Conservation (phyloP, 2,329 filamentous ascomycete genomes). For the Thielaviopsis musarum region DNA sequence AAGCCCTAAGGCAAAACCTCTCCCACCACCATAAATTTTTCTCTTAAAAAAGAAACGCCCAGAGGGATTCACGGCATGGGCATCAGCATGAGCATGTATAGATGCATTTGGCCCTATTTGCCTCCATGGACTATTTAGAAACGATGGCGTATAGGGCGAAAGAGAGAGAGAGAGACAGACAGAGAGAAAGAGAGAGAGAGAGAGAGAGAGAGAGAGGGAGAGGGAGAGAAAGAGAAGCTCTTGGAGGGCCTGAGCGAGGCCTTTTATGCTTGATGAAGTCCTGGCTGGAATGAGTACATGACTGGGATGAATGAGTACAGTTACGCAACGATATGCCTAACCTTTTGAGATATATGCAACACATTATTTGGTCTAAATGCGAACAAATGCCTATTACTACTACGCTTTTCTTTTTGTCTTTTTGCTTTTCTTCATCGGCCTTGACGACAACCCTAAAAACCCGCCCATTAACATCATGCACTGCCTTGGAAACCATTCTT, state of each 20-base stretch:
- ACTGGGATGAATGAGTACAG: background rate
- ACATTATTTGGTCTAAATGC: background rate
- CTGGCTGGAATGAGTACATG: background rate
- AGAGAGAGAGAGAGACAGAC: background rate
- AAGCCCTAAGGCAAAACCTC: constrained; percentile 43
- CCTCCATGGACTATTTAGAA: too few species aligned
- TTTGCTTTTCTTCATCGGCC: too few species aligned
- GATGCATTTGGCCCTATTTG: background rate
- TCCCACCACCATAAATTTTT: background rate
- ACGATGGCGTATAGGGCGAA: too few species aligned
- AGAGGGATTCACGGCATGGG: background rate
- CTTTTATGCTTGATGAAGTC: background rate
- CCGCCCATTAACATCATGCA: background rate
- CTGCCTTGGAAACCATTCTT: background rate
- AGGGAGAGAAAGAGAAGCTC: background rate
- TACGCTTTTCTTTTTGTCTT: background rate
- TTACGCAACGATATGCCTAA: background rate
- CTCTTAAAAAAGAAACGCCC: background rate
- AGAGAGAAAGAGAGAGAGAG: background rate
- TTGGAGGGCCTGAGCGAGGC: background rate
- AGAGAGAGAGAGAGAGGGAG: background rate
- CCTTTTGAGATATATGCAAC: background rate
- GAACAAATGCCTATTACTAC: background rate
- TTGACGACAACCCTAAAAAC: too few species aligned
- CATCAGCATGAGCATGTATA: background rate